Percentiles rank a stretch among this genome's conserved stretches.
Evolutionary conservation across 2,329 filamentous ascomycete genomes (phyloP).

Genomic region (Colletotrichum karsti): DNA sequence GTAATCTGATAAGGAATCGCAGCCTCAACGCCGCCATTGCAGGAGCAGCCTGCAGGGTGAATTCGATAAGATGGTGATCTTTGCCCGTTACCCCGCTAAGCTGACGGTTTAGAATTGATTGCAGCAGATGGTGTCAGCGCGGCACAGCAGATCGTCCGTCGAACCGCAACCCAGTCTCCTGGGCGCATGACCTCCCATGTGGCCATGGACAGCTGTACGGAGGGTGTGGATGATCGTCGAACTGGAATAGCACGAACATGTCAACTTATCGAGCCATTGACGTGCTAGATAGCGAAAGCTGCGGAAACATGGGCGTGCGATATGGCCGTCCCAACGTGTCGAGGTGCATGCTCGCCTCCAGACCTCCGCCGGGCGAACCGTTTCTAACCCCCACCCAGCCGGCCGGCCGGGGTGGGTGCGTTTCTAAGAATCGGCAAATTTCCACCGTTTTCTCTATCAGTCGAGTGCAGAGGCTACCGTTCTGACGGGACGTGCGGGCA

Average conservation of each 20-base stretch:
- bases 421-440: background rate
- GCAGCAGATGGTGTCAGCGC: background rate
- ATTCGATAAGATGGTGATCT: conserved; percentile 9
- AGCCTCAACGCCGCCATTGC: background rate
- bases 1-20: background rate
- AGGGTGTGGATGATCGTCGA: conserved; percentile 15
- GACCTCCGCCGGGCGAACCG: conserved; percentile 1
- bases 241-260: conserved; percentile 1
- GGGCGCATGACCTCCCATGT: conserved; percentile 19
- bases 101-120: conserved; percentile 22
- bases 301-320: background rate
- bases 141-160: conserved; percentile 18
- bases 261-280: conserved; percentile 13
- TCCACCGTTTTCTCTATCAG: conserved; percentile 3
- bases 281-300: background rate
- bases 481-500: conserved; percentile 14
- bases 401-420: background rate
- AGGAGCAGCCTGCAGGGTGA: background rate
- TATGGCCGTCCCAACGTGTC: conserved; percentile 10
- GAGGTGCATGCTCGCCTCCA: background rate
- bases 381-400: conserved; percentile 6
- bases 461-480: background rate
- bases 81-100: conserved; percentile 5
- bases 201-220: background rate
- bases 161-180: conserved; percentile 2